Evolutionary conservation across 768 basidiomycete species (phyloP), one percentile per base, ranked within the genome.

Genomic region (Stropharia rugosoannulata): DNA sequence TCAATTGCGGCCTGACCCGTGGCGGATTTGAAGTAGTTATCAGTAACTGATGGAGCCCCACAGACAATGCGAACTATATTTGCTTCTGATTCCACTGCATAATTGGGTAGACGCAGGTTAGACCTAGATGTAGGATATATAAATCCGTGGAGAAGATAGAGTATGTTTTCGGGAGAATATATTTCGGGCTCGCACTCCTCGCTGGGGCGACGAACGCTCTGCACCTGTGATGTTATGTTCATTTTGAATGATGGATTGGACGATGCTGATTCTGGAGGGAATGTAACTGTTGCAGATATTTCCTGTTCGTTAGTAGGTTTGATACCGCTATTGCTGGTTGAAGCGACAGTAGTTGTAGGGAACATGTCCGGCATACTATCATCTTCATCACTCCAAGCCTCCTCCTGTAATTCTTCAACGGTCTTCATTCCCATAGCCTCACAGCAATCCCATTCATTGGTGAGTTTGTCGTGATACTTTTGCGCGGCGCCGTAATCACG

Each of bases 391-490:
- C 12, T 22, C 35, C 37, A 36, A 38, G 12, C 13, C 6, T 16
- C 16, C 5, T 32, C 42, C 16, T 44, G 44, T 22, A 2, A 4
- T 45, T 53, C 46, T 11, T 49, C 45, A 35, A 47, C 27, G 18
- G 25, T 29, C 3, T 25, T 16, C 6, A n/a, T 27, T 38, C 57
- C 58, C 37, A 59, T 45, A 4, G 37, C 42, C 13, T 46, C 49
- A n/a, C 58, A 55, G 12, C 49, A 44, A 27, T 59, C 58, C 58
- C 54, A 59, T 37, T 50, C 49, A 22, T 59, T 59, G 12, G 29
- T 42, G 5, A 39, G 18, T n/a, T 54, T 38, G 16, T 55, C 49
- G 18, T 54, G 55, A 3, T 27, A n/a, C n/a, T 40, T 47, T 16
- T 55, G 53, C 35, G 38, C 11, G 19, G 18, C 47, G 9, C 49